A percentile compares a stretch with the other conserved stretches of the same genome.
phyloP scores from a whole-genome alignment of 495 filamentous ascomycete genomes.

The Pseudomonodictys pantanalensis region DNA sequence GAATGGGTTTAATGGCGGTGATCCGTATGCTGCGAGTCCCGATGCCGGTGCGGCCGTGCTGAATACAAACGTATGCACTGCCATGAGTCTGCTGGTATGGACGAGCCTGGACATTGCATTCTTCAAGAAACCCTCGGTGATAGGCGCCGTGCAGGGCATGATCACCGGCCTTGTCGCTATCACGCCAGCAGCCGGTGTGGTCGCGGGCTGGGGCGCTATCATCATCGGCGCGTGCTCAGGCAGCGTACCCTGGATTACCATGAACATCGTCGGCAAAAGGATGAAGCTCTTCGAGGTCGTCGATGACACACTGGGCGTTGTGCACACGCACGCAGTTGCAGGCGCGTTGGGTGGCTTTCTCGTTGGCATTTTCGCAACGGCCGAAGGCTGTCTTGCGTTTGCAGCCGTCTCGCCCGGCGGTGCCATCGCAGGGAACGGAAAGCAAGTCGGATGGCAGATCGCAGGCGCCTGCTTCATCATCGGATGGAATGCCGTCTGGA shows the following conservation, averaged over 20 bases:
- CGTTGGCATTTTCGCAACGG: slow-evolving; percentile 54
- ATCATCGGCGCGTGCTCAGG: slow-evolving; percentile 51
- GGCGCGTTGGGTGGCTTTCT: slow-evolving; percentile 53
- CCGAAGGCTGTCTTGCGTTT: slow-evolving; percentile 51
- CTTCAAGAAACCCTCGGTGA: slow-evolving; percentile 52
- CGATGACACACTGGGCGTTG: slow-evolving; percentile 52
- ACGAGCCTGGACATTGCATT: slow-evolving; percentile 48
- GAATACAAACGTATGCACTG: slow-evolving; percentile 56
- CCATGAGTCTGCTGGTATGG: slow-evolving; percentile 52
- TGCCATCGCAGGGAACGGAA: slow-evolving; percentile 53
- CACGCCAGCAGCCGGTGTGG: slow-evolving; percentile 55
- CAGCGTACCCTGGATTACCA: slow-evolving; percentile 52
- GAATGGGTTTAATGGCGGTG: slow-evolving; percentile 60
- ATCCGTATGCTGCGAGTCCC: slow-evolving; percentile 54
- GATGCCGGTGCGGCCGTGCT: slow-evolving; percentile 58
- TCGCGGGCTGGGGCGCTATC: slow-evolving; percentile 57
- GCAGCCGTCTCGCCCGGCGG: slow-evolving; percentile 51
- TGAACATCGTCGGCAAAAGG: slow-evolving; percentile 53
- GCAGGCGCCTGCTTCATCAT: slow-evolving; percentile 57
- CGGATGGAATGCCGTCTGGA: slow-evolving; percentile 57
- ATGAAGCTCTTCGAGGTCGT: slow-evolving; percentile 46
- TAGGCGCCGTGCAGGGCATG: slow-evolving; percentile 55
- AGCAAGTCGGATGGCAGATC: slow-evolving; percentile 54
- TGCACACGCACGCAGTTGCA: slow-evolving; percentile 56
- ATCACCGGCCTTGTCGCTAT: slow-evolving; percentile 56